Percentiles rank a stretch among this genome's conserved stretches.
Conservation (phyloP, 139 green algal genomes). For the Nannochloris sp. region DNA sequence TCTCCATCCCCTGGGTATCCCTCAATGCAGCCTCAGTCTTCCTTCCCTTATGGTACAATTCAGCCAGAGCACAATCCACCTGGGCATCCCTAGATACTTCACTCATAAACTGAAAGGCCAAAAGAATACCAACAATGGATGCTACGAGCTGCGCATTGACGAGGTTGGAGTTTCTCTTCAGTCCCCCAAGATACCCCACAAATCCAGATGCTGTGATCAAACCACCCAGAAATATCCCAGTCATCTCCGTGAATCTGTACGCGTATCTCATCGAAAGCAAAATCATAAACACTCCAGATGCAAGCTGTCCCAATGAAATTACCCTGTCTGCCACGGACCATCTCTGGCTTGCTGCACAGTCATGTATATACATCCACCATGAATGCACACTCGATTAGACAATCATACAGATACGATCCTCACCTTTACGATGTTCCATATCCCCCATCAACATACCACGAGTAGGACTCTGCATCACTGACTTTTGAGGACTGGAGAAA, state of each 20-base stretch:
- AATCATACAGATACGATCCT: not conserved
- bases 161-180: not conserved
- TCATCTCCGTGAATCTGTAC: conserved; percentile 17
- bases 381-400: too few relatives aligned
- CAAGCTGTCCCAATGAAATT: not conserved
- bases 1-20: conserved; percentile 16
- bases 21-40: conserved; percentile 11
- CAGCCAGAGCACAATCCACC: conserved; percentile 45
- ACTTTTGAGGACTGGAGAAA: conserved; percentile 1
- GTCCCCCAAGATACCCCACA: conserved; percentile 20
- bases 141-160: conserved; percentile 26
- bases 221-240: conserved; percentile 18
- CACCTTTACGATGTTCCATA: conserved; percentile 1
- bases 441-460: conserved; percentile 10
- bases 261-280: conserved; percentile 16
- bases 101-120: conserved; percentile 31
- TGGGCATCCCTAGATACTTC: conserved; percentile 21
- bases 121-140: conserved; percentile 32
- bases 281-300: conserved; percentile 16
- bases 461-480: not conserved
- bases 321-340: conserved; percentile 5
- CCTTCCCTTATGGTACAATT: conserved; percentile 30
- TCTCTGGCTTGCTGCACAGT: conserved; percentile 1
- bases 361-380: too few relatives aligned
- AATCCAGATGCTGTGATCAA: conserved; percentile 3